Conservation (phyloP, 2,329 filamentous ascomycete species). For the Colletotrichum endophyticum region DNA sequence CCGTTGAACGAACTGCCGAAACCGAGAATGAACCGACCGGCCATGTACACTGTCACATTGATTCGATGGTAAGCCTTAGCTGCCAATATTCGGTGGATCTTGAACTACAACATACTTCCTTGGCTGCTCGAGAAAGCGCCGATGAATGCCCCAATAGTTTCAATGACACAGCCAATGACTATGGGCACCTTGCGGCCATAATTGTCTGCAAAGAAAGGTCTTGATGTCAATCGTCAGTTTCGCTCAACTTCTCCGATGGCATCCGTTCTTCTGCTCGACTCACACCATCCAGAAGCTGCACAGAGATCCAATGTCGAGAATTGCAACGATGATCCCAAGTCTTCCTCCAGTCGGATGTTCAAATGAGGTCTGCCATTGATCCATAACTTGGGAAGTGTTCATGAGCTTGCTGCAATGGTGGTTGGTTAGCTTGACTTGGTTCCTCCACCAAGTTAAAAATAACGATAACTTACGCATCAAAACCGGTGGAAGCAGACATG, state of each 20-base stretch:
- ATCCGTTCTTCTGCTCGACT: conserved; percentile 35
- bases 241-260: not conserved
- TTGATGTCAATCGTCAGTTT: not conserved
- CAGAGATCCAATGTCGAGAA: conserved; percentile 55
- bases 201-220: conserved; percentile 38
- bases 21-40: conserved; percentile 38
- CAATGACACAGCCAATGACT: conserved; percentile 45
- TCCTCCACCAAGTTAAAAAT: too few relatives aligned
- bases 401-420: conserved; percentile 48
- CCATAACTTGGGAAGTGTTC: conserved; percentile 63
- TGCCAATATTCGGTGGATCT: not conserved
- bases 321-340: conserved; percentile 52
- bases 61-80: not conserved
- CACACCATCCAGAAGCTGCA: conserved; percentile 47
- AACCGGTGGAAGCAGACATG: conserved; percentile 65
- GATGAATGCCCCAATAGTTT: conserved; percentile 46
- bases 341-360: conserved; percentile 39
- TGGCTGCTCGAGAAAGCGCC: conserved; percentile 46
- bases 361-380: conserved; percentile 55
- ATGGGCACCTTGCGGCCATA: conserved; percentile 48
- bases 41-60: conserved; percentile 25
- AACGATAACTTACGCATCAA: conserved; percentile 53
- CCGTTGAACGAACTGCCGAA: conserved; percentile 56
- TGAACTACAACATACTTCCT: conserved; percentile 35
- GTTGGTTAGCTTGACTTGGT: not conserved